Conservation (phyloP, 164 flowering plant genomes). For the Vitis cinerea region DNA sequence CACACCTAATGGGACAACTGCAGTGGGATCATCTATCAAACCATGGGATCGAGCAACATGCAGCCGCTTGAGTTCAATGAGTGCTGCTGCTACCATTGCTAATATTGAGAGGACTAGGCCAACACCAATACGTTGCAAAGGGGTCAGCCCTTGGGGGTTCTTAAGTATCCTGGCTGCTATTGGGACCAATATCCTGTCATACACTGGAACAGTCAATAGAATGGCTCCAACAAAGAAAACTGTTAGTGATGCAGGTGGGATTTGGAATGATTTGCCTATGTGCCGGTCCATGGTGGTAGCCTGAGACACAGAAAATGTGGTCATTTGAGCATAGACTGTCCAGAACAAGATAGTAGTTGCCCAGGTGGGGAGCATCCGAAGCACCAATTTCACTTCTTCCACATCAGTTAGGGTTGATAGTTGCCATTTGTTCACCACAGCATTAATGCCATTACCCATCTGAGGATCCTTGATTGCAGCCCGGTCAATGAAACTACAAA, state of each 20-base stretch:
- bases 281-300: conserved; percentile 82
- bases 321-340: conserved; percentile 89
- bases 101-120: conserved; percentile 63
- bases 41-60: conserved; percentile 36
- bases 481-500: conserved; percentile 67
- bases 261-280: conserved; percentile 57
- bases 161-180: conserved; percentile 25
- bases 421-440: conserved; percentile 37
- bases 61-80: conserved; percentile 58
- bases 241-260: conserved; percentile 76
- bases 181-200: conserved; percentile 62
- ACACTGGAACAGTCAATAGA: conserved; percentile 71
- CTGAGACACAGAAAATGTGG: conserved; percentile 83
- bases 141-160: conserved; percentile 69
- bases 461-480: conserved; percentile 45
- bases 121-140: conserved; percentile 65
- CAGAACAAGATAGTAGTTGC: conserved; percentile 86
- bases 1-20: conserved; percentile 53
- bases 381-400: conserved; percentile 65
- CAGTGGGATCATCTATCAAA: conserved; percentile 29
- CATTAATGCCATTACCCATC: not conserved
- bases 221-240: conserved; percentile 81
- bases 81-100: conserved; percentile 72
- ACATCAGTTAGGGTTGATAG: conserved; percentile 50
- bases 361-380: conserved; percentile 80